Conservation (phyloP, 139 green algal genomes). For the Trebouxia sp. region DNA sequence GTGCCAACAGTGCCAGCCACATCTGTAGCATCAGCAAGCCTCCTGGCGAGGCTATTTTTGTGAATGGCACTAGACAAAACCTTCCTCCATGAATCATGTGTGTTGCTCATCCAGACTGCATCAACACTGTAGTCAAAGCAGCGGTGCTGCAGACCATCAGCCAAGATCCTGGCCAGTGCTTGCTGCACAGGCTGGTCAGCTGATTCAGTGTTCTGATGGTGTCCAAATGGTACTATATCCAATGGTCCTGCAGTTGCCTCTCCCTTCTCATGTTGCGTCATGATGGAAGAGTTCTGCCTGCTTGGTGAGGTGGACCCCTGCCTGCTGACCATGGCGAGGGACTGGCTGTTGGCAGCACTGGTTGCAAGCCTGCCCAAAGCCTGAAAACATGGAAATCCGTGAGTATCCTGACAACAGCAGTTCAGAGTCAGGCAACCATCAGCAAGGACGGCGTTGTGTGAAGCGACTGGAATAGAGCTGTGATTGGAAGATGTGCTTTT, state of each 20-base stretch:
- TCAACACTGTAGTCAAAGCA: constrained; percentile 17
- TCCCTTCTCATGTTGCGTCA: neutral
- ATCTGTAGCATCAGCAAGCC: neutral
- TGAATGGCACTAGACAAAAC: neutral
- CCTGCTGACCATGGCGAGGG: no score
- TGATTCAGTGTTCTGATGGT: neutral
- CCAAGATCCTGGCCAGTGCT: neutral
- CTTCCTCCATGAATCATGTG: constrained; percentile 7
- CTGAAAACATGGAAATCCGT: neutral
- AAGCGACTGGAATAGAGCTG: neutral
- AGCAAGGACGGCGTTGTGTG: neutral
- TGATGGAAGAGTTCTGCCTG: neutral
- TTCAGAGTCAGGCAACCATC: neutral
- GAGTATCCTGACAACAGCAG: neutral
- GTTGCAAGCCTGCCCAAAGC: neutral
- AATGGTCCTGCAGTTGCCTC: neutral
- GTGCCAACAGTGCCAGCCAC: neutral
- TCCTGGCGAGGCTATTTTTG: neutral
- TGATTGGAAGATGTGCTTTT: neutral
- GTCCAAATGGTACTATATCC: neutral
- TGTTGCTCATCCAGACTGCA: neutral
- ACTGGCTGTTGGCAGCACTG: neutral
- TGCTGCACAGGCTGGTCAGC: neutral
- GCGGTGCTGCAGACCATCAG: neutral
- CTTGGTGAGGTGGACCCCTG: no score